Evolutionary conservation across 2,329 filamentous ascomycete species (phyloP).

Genomic region (Diaporthe sp.): DNA sequence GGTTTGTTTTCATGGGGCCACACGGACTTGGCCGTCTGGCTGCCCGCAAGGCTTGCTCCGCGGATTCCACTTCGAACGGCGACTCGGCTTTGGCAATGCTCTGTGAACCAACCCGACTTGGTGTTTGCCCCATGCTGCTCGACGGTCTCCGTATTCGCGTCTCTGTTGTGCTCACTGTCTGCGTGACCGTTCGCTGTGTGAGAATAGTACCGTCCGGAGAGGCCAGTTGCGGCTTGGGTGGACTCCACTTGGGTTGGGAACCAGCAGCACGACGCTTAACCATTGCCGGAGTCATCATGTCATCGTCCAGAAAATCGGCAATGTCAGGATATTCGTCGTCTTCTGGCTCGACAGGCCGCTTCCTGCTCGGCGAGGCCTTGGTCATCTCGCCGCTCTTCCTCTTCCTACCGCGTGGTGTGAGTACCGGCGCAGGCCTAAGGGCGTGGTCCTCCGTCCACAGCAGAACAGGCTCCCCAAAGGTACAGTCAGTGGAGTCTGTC

Average conservation of each 20-base stretch:
- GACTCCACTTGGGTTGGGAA: conserved; percentile 46
- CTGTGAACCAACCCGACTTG: conserved; percentile 6
- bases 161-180: conserved; percentile 39
- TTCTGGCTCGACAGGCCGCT: conserved; percentile 41
- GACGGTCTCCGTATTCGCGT: conserved; percentile 34
- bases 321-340: conserved; percentile 64
- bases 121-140: conserved; percentile 13
- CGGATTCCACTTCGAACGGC: conserved; percentile 29
- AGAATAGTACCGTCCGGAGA: conserved; percentile 31
- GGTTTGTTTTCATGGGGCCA: background rate
- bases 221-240: conserved; percentile 27
- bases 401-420: conserved; percentile 57
- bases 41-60: background rate
- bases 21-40: background rate
- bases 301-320: conserved; percentile 52
- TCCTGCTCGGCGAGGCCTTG: conserved; percentile 40
- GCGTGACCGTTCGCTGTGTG: conserved; percentile 38
- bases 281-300: conserved; percentile 40
- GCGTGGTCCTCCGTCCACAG: conserved; percentile 57
- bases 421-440: conserved; percentile 48
- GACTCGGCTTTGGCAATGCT: conserved; percentile 10
- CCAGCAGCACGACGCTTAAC: conserved; percentile 42
- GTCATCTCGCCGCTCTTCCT: conserved; percentile 62
- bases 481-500: conserved; percentile 41
- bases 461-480: conserved; percentile 50